Percentiles rank a stretch among this genome's conserved stretches.
phyloP scores from a whole-genome alignment of 2,329 filamentous ascomycete genomes.

The Pseudogymnoascus sp. region DNA sequence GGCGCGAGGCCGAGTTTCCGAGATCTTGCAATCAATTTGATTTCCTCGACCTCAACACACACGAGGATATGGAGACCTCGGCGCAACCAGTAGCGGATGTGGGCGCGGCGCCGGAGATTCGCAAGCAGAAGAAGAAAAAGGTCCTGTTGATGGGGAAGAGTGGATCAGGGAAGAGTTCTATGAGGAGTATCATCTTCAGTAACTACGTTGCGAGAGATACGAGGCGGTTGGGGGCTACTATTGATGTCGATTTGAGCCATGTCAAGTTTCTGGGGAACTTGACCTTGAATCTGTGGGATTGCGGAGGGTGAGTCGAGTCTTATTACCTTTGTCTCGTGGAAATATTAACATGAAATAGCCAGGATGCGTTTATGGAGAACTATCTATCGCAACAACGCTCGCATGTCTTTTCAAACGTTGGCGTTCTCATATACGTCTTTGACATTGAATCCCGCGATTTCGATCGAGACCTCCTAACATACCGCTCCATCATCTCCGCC shows the following conservation, averaged over 20 bases:
- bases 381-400: conserved; percentile 92
- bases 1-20: neutral
- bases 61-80: neutral
- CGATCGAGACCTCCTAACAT: conserved; percentile 84
- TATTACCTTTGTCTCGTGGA: neutral
- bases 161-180: conserved; percentile 93
- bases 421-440: conserved; percentile 97
- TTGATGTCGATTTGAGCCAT: conserved; percentile 96
- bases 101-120: conserved; percentile 20
- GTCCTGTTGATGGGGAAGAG: conserved; percentile 89
- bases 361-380: conserved; percentile 98
- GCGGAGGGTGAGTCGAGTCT: conserved; percentile 58
- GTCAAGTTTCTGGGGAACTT: conserved; percentile 98
- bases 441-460: conserved; percentile 96
- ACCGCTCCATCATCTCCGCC: conserved; percentile 81
- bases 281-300: conserved; percentile 97
- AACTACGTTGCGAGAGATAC: conserved; percentile 98
- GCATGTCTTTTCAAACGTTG: conserved; percentile 94
- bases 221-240: conserved; percentile 82
- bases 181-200: conserved; percentile 98
- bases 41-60: neutral
- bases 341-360: conserved; percentile 42
- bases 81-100: conserved; percentile 3
- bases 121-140: conserved; percentile 74
- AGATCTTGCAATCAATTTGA: neutral